Evolutionary conservation across 305 asterid species (phyloP), one percentile per base, ranked within the genome.

Genomic region (Solanum hybrid): DNA sequence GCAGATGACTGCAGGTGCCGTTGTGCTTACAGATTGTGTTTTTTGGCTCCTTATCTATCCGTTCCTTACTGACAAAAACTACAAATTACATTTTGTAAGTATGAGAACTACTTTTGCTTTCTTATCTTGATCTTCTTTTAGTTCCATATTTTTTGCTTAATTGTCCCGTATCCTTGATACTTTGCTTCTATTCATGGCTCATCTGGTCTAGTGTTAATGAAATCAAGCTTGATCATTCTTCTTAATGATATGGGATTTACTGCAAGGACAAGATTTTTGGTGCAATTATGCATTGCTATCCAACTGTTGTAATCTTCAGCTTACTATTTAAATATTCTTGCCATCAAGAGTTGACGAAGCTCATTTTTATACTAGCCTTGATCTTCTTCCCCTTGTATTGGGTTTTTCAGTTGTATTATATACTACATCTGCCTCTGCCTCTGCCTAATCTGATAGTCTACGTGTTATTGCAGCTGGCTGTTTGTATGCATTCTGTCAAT

Each of bases 21-120:
- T 97, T 57, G 92, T 91, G 87, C 98, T 97, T 79, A 97, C 99
- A 31, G 98, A 97, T 94, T 77, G 87, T 14, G 98, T 97, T 87
- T 97, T 93, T 91, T 97, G 99, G 99, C 90, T 96, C 91, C 24
- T 97, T 38, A 86, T 97, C 88, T 97, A 94, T 92, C 98, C 99
- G 13, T 96, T 95, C 88, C 96, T 91, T 84, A 89, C 93, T 29
- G 90, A 38, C 89, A 87, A 91, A 85, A 92, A 93, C 90, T 91
- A 92, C 91, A 87, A 85, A 91, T 87, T 94, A 72, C 57, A 90
- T 82, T 91, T 96, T 90, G 94, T 94, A 91, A 90, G 97, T 90
- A 80, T 72, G 70, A 84, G 88, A 80, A 86, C 89, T 33, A 86
- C 89, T 33, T 72, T 61, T 37, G 29, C 45, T 75, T 89, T 70